Evolutionary conservation across 257 asterid species (phyloP), one percentile per base, ranked within the genome.

Genomic region (Euphrasia confusa): DNA sequence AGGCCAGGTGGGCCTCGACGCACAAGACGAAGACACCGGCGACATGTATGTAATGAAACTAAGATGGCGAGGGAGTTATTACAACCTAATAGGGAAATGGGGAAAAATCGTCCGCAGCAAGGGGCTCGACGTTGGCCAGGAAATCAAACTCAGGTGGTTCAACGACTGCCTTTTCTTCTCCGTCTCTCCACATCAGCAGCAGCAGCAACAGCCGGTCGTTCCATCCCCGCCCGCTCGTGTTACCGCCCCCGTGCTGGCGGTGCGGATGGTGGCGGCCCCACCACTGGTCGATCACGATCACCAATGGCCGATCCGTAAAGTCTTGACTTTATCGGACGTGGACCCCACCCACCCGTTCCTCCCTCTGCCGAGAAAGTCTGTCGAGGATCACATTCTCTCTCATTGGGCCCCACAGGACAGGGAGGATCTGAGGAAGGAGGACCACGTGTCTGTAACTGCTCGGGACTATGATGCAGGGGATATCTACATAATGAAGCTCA

Each of bases 91-190:
- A 8, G 42, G 42, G 42, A 37, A 37, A 37, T 37, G 42, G 42
- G 42, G 42, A 37, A 80, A 80, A 75, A 81, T 80, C 13, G 78
- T 80, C 40, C 79, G 83, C 5, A 79, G 78, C 14, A 80, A 80
- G 75, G 81, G 79, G n/a, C 82, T 80, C 52, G 80, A 80, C 30
- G 85, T 80, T 18, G 85, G 85, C 60, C 82, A 77, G 67, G 85
- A 80, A 67, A 80, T 80, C 40, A 80, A 68, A 61, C 71, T 80
- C 6, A 65, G 85, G n/a, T 80, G 85, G 85, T 67, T 35, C 32
- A 77, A 72, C 66, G 72, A 76, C 8, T 77, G 82, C 72, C 60
- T 80, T 12, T 82, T 77, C 72, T 80, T 77, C 70, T 80, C 85
- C 12, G 85, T 80, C 48, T 78, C 78, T 37, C 42, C 7, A 10